phyloP scores from a whole-genome alignment of 768 basidiomycete genomes.

The Tulasnella sp. region DNA sequence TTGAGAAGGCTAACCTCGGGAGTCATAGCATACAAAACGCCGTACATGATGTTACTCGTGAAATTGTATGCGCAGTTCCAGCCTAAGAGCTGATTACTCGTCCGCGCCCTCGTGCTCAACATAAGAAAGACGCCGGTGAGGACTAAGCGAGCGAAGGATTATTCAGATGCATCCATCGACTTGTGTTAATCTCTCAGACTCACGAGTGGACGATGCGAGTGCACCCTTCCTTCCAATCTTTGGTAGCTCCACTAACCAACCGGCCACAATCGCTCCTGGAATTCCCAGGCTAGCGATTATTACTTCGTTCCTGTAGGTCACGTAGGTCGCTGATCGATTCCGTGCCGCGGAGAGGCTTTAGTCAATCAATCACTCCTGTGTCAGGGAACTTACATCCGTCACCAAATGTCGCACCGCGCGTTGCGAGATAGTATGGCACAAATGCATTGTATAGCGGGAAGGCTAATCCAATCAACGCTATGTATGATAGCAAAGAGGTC shows the following conservation, averaged over 20 bases:
- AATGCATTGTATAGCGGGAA: conserved; percentile 27
- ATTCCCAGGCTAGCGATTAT: conserved; percentile 58
- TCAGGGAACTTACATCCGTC: no score
- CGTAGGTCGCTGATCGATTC: no score
- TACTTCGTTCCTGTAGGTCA: conserved; percentile 33
- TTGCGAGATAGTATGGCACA: conserved; percentile 21
- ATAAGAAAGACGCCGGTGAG: conserved; percentile 68
- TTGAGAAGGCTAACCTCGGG: conserved; percentile 24
- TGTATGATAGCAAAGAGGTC: not conserved
- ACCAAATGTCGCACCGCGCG: conserved; percentile 20
- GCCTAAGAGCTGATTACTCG: conserved; percentile 53
- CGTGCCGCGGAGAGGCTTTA: no score
- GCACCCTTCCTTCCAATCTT: conserved; percentile 56
- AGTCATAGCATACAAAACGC: conserved; percentile 66
- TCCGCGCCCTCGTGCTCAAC: conserved; percentile 60
- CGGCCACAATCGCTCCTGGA: conserved; percentile 61
- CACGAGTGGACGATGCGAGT: conserved; percentile 50
- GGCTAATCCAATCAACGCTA: conserved; percentile 24
- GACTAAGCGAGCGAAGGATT: no score
- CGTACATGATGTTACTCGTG: conserved; percentile 61
- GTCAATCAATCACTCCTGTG: no score
- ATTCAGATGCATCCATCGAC: no score
- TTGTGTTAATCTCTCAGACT: no score
- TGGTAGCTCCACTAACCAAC: conserved; percentile 56
- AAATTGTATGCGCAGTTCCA: conserved; percentile 73